Evolutionary conservation across 2,329 filamentous ascomycete genomes (phyloP), one percentile per base, ranked within the genome.

Genomic region (Phaeosphaeria sp.): DNA sequence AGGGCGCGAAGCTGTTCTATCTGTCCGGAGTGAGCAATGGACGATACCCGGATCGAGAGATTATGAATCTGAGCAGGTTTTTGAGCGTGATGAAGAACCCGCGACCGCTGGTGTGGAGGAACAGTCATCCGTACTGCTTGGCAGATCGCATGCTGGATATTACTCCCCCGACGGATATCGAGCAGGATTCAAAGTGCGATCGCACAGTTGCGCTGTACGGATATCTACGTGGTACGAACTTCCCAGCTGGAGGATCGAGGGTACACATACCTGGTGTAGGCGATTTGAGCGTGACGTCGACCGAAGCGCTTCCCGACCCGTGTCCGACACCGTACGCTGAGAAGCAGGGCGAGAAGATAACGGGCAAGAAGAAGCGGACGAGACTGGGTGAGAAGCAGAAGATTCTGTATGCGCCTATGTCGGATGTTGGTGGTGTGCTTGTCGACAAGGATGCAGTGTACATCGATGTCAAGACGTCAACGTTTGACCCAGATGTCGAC

Each of bases 31-130:
- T 99, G 36, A 91, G 98, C 68, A 99, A 99, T 76, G 95, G 95
- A 43, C 86, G 95, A 63, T 99, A 99, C 72, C 96, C 95, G 0
- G 95, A 99, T 76, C 89, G 96, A 63, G 96, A 99, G 78, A 88
- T 99, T 17, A 91, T 98, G 80, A 99, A 99, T 73, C 79, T 99
- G 53, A 96, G 92, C 15, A 88, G 96, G 54, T 99, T 99, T 77
- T 84, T 99, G 65, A 96, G 92, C 20, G 93, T 99, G 65, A 99
- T 99, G 96, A 99, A 99, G 83, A 99, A 97, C 74, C 94, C 96
- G 4, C 86, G 95, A 57, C 95, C 95, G n/a, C 83, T 99, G 27
- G 84, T 99, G 43, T 99, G 95, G 94, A 87, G 96, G 58, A 99
- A 99, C 76, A 91, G 92, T 1, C 95, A 99, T 81, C 93, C 94